Evolutionary conservation across 208 protist species (phyloP).

Genomic region (Wallacemonas collosoma): DNA sequence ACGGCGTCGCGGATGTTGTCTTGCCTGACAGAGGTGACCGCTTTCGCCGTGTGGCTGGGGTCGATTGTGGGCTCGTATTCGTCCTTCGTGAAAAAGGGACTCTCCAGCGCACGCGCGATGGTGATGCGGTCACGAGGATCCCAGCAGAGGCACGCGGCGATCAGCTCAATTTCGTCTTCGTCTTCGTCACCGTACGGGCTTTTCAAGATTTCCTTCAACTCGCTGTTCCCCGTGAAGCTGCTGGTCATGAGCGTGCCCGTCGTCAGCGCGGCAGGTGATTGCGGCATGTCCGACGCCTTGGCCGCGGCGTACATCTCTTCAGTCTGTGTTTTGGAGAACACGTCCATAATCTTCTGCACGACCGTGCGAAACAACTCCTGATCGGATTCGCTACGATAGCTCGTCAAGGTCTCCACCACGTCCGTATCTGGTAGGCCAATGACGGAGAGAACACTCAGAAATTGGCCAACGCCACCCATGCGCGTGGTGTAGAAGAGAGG

Average conservation of each 20-base stretch:
- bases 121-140: constrained; percentile 75
- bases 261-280: constrained; percentile 1
- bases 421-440: constrained; percentile 70
- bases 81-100: constrained; percentile 77
- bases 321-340: not conserved
- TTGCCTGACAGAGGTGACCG: constrained; percentile 55
- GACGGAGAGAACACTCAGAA: constrained; percentile 91
- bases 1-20: constrained; percentile 61
- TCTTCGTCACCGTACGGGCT: constrained; percentile 72
- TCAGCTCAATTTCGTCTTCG: constrained; percentile 72
- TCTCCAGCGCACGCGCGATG: constrained; percentile 70
- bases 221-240: constrained; percentile 6
- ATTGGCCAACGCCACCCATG: constrained; percentile 92
- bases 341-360: constrained; percentile 27
- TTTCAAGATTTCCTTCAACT: constrained; percentile 43
- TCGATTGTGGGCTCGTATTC: constrained; percentile 75
- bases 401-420: constrained; percentile 77
- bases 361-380: constrained; percentile 46
- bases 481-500: constrained; percentile 85
- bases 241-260: constrained; percentile 14
- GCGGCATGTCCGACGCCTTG: constrained; percentile 7
- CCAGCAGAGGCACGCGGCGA: constrained; percentile 67
- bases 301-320: constrained; percentile 2
- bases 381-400: constrained; percentile 47
- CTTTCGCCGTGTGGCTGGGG: constrained; percentile 49